Percentiles rank a stretch among this genome's conserved stretches.
phyloP scores from a whole-genome alignment of 23 red algal genomes.

The Chondrus crispus region DNA sequence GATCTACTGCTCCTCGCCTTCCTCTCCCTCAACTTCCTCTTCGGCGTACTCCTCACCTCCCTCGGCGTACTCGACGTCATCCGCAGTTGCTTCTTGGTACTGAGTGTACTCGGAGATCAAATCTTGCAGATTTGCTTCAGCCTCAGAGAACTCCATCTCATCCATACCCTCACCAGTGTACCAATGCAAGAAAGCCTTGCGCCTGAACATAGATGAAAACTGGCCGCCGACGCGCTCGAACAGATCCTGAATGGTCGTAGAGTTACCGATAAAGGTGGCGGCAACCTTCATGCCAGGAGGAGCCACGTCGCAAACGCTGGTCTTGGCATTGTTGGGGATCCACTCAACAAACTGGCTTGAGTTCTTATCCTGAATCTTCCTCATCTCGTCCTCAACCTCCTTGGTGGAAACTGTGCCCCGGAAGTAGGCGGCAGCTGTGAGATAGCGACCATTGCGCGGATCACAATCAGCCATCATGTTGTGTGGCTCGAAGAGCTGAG shows the following conservation, averaged over 20 bases:
- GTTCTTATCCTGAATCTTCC: slow-evolving; percentile 93
- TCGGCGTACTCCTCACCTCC: slow-evolving; percentile 3
- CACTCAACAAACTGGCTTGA: slow-evolving; percentile 97
- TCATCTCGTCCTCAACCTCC: slow-evolving; percentile 99
- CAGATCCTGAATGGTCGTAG: slow-evolving; percentile 95
- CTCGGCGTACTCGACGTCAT: slow-evolving; percentile 38
- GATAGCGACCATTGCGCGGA: slow-evolving; percentile 95
- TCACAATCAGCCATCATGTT: slow-evolving; percentile 99
- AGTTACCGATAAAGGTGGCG: slow-evolving; percentile 93
- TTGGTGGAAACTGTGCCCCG: slow-evolving; percentile 97
- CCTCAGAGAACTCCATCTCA: slow-evolving; percentile 98
- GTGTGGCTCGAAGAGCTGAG: slow-evolving; percentile 93
- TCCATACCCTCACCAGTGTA: slow-evolving; percentile 99
- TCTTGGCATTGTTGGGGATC: slow-evolving; percentile 99
- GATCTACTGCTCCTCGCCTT: neutral
- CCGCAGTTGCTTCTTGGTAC: slow-evolving; percentile 79
- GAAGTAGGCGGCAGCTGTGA: slow-evolving; percentile 99
- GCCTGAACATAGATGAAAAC: slow-evolving; percentile 95
- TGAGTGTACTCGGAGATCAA: slow-evolving; percentile 94
- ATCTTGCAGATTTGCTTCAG: slow-evolving; percentile 96
- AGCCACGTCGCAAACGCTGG: slow-evolving; percentile 90
- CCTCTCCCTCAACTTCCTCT: slow-evolving; percentile 45
- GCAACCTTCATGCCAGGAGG: slow-evolving; percentile 80
- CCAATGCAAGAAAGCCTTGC: slow-evolving; percentile 99
- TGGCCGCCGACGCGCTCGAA: slow-evolving; percentile 98